Conservation (phyloP, 2,329 filamentous ascomycete species). For the Colletotrichum eleusines region DNA sequence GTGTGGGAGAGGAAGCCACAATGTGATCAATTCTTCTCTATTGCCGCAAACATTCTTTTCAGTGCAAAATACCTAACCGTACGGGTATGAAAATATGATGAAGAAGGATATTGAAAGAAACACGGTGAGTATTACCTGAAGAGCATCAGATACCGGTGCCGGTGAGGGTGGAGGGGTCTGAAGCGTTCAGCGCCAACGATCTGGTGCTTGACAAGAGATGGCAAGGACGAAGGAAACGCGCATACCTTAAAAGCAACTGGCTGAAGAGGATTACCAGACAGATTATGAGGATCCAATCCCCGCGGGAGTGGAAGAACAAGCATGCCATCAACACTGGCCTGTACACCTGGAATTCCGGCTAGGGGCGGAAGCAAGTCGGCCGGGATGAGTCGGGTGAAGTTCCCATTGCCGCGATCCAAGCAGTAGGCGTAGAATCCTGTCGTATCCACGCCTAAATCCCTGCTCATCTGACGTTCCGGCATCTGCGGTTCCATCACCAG, state of each 20-base stretch:
- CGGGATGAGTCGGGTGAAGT: conserved; percentile 66
- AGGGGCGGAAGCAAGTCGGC: conserved; percentile 65
- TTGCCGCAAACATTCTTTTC: background rate
- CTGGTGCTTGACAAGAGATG: conserved; percentile 23
- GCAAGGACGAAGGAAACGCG: conserved; percentile 1
- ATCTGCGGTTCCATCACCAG: conserved; percentile 12
- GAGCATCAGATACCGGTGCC: conserved; percentile 46
- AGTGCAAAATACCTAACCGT: background rate
- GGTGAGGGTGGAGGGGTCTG: conserved; percentile 44
- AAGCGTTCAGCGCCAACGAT: conserved; percentile 46
- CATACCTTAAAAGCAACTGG: conserved; percentile 56
- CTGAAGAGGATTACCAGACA: conserved; percentile 52
- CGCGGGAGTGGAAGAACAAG: conserved; percentile 59
- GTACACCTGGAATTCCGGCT: conserved; percentile 56
- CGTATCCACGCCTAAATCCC: conserved; percentile 40
- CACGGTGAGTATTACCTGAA: conserved; percentile 49
- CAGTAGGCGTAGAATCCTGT: conserved; percentile 61
- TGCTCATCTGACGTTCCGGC: background rate
- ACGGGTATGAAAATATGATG: too few species aligned
- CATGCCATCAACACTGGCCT: conserved; percentile 57
- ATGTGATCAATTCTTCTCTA: conserved; percentile 51
- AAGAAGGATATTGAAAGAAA: background rate
- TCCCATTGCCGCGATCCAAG: conserved; percentile 65
- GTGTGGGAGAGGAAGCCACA: conserved; percentile 48
- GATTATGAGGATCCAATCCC: conserved; percentile 53